Evolutionary conservation across 2,329 filamentous ascomycete species (phyloP), one percentile per base, ranked within the genome.

Genomic region (Fusarium algeriense): DNA sequence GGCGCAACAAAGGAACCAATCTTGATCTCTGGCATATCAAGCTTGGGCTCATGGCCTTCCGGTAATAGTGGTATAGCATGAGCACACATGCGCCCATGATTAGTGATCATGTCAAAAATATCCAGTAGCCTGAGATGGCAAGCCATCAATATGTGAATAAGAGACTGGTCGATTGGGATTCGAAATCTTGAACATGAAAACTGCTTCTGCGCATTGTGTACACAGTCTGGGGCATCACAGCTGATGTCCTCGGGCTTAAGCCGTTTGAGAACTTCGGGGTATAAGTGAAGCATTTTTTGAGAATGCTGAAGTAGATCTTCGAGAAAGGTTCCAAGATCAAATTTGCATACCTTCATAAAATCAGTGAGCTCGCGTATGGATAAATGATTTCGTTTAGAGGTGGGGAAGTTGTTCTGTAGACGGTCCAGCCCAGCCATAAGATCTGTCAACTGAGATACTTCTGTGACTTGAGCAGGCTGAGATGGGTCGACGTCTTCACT

Each of bases 1-100:
- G 79, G 78, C 9, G 80, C 78, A 20, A 80, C 71, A 48, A 82
- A 82, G 4, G 80, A 79, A 3, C 83, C 83, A 8, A 85, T 79
- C 7, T 80, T 79, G 17, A 84, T 80, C 49, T 83, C 79, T 0
- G 83, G 82, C 6, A 84, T 77, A 20, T 79, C 77, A 40, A 83
- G 76, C 9, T 76, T 74, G 1, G 79, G 81, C 17, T 80, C 77
- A 17, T 74, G 63, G 15, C 75, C 67, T 8, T 68, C 56, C 1
- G 80, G 77, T 1, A 78, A 69, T 1, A 75, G 75, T 0, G 75
- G 49, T 10, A 77, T 76, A 44, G 80, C 67, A 32, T 76, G 74
- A 15, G 74, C 70, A 64, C 83, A 84, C 14, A 79, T 64, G 14
- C 73, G 73, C 10, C 77, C 75, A 28, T 78, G 77, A 20, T 70